phyloP scores from a whole-genome alignment of 345 rosid genomes.

The thale cress (Arabidopsis thaliana) region DNA sequence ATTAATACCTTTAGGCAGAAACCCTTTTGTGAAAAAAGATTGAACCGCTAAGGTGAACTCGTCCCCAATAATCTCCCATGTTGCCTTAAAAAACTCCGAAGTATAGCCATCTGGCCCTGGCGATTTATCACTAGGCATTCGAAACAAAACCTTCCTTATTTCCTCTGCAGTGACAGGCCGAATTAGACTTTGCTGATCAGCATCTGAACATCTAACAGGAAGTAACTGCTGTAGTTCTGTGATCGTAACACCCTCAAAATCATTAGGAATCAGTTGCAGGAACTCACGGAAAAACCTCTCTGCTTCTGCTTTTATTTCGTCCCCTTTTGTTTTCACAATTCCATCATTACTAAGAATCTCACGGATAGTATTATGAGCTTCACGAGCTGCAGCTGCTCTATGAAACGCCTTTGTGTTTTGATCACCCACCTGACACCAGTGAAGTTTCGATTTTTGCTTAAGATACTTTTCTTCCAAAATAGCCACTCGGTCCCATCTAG shows the following conservation, averaged over 20 bases:
- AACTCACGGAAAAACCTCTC: background rate
- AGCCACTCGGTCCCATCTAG: background rate
- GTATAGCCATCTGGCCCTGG: background rate
- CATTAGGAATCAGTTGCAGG: background rate
- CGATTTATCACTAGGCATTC: background rate
- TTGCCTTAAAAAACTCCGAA: background rate
- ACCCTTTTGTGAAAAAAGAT: background rate
- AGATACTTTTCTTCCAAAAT: too few species aligned
- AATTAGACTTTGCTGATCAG: too few species aligned
- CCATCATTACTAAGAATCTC: background rate
- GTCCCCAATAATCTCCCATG: fast-evolving
- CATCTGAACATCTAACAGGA: background rate
- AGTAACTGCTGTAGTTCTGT: background rate
- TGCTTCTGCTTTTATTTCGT: background rate
- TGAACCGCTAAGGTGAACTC: background rate
- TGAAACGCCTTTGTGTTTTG: background rate
- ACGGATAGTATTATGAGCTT: background rate
- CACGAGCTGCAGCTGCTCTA: background rate
- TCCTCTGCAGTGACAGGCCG: background rate
- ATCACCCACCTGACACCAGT: background rate
- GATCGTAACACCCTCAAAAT: background rate
- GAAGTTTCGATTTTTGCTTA: too few species aligned
- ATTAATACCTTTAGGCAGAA: background rate
- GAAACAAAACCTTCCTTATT: background rate
- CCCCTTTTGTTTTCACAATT: background rate